Base-by-base conservation (phyloP, 2,329 filamentous ascomycete genomes). In the Bipolaris gigantea region DNA sequence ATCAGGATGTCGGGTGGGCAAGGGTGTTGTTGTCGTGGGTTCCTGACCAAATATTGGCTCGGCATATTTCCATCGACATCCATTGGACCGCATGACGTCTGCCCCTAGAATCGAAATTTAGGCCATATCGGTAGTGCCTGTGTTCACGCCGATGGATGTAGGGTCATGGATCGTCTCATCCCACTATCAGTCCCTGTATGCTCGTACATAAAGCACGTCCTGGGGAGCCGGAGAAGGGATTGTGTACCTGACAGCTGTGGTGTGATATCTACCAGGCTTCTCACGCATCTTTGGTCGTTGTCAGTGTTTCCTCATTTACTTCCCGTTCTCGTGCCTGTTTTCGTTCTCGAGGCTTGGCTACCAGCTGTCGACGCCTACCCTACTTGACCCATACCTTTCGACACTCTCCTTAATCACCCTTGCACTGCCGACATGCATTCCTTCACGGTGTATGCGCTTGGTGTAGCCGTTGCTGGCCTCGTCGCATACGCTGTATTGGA, bases 381-480 rank as follows among this genome's bases (percentile, higher is more conserved):
- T 35, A 30, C 36, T 43, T 39, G 43, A 35, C 19, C 27, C 48
- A 23, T 18, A 47, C 16, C n/a, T 27, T 53, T 32, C 21, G n/a
- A 44, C 30, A 48, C 7, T 30, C 25, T 46, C 33, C 27, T 18
- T 18, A 41, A 40, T 6, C 18, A 44, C 38, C 32, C 11, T 36
- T 44, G 33, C 49, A 41, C 57, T 21, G 16, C 15, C 58, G 60
- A 16, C 16, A 73, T 79, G 77, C 76, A 79, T 68, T 59, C 73
- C 34, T 51, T 78, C 35, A 77, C 76, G 18, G 58, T 74, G 27
- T 66, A 73, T 39, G 70, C 70, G 11, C 60, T 71, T 9, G 70
- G 69, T 23, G 53, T 77, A 13, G 75, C 75, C 38, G 59, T 75
- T 4, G 51, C 76, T 36, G 72, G 71, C 54, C 76, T 77, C 55